Conservation (phyloP, 2,329 filamentous ascomycete species). For the Aspergillus uvarum region DNA sequence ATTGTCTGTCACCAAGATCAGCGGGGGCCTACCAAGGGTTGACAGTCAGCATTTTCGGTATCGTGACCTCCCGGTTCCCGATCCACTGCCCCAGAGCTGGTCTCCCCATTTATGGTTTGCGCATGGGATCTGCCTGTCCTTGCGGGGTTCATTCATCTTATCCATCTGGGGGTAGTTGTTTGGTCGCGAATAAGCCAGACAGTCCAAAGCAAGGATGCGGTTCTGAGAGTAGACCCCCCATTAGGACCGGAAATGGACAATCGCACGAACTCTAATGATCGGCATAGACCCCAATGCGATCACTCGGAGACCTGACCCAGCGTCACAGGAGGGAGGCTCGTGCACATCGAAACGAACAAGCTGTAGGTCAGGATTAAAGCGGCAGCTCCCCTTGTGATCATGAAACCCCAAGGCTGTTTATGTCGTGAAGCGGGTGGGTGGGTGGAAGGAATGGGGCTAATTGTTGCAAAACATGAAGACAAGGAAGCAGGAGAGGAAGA, state of each 20-base stretch:
- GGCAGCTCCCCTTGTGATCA: no score
- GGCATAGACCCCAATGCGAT: neutral
- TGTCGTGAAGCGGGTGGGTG: neutral
- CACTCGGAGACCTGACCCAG: neutral
- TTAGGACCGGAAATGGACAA: neutral
- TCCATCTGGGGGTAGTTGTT: neutral
- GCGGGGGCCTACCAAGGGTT: constrained; percentile 1
- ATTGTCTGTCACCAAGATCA: neutral
- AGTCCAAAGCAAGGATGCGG: neutral
- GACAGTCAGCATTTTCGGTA: neutral
- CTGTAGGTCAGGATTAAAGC: neutral
- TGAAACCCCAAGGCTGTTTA: no score
- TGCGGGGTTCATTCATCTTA: neutral
- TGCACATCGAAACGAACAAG: neutral
- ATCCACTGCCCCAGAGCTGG: neutral
- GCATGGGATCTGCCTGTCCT: neutral
- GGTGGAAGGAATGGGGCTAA: neutral
- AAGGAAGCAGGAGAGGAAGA: neutral
- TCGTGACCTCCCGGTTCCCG: neutral
- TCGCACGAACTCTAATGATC: neutral
- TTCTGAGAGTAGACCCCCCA: neutral
- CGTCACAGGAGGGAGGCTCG: neutral
- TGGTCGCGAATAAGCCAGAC: neutral
- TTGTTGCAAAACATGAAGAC: neutral
- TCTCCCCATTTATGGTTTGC: neutral